Percentiles rank a stretch among this genome's conserved stretches.
Conservation (phyloP, 192 early-diverging fungal species). For the Backusella tuberculispora region DNA sequence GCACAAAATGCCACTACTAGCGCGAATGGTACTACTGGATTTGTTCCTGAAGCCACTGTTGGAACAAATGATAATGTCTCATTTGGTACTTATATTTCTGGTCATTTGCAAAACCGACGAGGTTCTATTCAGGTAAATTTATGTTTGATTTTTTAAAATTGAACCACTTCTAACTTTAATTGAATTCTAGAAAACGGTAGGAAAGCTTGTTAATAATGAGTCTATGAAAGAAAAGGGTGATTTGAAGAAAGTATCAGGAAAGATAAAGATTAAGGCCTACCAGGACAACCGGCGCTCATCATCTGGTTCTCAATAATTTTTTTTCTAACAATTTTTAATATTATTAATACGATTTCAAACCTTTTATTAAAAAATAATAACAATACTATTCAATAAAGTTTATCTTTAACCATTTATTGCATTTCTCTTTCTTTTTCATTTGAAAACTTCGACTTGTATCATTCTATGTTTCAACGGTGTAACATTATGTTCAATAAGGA, state of each 20-base stretch:
- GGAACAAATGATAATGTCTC: neutral
- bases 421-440: neutral
- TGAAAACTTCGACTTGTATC: neutral
- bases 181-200: neutral
- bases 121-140: slow-evolving; percentile 5
- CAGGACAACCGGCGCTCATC: slow-evolving; percentile 4
- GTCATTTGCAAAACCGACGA: neutral
- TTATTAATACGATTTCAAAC: neutral
- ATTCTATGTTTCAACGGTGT: slow-evolving; percentile 1
- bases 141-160: neutral
- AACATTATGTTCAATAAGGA: neutral
- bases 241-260: slow-evolving; percentile 13
- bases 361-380: neutral
- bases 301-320: neutral
- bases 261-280: slow-evolving; percentile 5
- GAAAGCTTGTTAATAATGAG: slow-evolving; percentile 10
- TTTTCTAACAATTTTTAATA: neutral
- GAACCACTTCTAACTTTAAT: neutral
- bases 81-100: slow-evolving; percentile 8
- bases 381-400: neutral
- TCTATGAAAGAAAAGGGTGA: neutral
- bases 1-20: neutral
- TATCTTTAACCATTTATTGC: neutral
- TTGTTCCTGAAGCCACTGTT: neutral
- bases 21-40: neutral